Evolutionary conservation across 495 filamentous ascomycete genomes (phyloP), one percentile per base, ranked within the genome.

Genomic region (Physcia stellaris): DNA sequence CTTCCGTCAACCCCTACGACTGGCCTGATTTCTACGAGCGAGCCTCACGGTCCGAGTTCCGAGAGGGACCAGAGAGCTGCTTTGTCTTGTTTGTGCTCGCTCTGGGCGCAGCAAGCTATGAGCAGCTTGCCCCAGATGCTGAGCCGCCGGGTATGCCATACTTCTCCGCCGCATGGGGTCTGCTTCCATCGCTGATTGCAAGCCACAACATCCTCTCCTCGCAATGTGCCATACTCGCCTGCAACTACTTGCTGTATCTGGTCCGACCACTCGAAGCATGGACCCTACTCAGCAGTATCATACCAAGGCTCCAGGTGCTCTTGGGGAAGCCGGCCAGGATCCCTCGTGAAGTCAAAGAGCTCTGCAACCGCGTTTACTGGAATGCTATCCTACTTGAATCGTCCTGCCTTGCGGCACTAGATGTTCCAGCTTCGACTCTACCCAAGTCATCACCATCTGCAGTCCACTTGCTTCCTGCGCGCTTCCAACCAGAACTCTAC

Each of bases 341-440:
- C 3, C 78, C 83, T 1, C 54, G 70, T 9, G 71, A 75, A 32
- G 73, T 78, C 52, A 68, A 75, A 41, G 81, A 86, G 56, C 53
- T 86, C 28, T 73, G 71, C 32, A 77, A 85, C 44, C 62, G 82
- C 29, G 77, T 88, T 4, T 86, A 83, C 60, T 88, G 83, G 83
- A 88, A 88, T 43, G 65, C 82, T 3, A 61, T 87, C 3, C 66
- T 88, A 34, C 83, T 83, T 43, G 83, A 88, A 59, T 83, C 79
- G 53, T 82, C 86, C 50, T 63, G 86, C 31, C 64, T 88, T 11
- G 81, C 83, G 9, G 26, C 7, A 13, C 13, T 28, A 7, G 26
- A 28, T 13, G 9, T 28, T 13, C 26, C 26, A 13, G 9, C 9
- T 13, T 28, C 26, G 9, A 13, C 9, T 13, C 26, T 28, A 7